phyloP scores from a whole-genome alignment of 2,329 filamentous ascomycete genomes.

The Colletotrichum sp. region DNA sequence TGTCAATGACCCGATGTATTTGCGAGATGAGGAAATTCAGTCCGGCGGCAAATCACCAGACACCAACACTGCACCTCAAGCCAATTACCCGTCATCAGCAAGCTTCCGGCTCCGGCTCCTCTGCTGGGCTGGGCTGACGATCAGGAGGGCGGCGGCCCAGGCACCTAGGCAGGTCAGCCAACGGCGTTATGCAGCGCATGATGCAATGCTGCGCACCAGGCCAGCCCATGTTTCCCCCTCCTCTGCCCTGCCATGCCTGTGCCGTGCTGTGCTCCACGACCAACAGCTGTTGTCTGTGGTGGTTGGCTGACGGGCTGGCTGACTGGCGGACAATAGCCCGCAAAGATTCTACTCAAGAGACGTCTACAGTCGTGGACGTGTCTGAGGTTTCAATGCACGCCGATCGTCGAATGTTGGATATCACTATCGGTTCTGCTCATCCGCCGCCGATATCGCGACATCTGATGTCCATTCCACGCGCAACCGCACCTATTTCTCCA shows the following conservation, averaged over 20 bases:
- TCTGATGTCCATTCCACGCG: constrained; percentile 13
- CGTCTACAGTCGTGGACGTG: not conserved
- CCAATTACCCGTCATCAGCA: not conserved
- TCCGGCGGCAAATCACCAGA: not conserved
- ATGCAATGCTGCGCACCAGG: constrained; percentile 17
- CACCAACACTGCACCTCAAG: not conserved
- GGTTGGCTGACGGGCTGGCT: not conserved
- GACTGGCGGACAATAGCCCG: not conserved
- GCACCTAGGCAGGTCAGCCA: not conserved
- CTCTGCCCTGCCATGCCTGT: not conserved
- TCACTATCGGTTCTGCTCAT: constrained; percentile 1
- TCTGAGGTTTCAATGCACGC: constrained; percentile 3
- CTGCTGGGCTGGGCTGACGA: not conserved
- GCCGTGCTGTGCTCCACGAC: not conserved
- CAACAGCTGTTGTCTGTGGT: not conserved
- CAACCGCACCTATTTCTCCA: not conserved
- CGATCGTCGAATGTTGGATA: not conserved
- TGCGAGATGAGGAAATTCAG: not conserved
- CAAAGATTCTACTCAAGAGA: not conserved
- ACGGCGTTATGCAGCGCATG: constrained; percentile 10
- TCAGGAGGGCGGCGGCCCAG: not conserved
- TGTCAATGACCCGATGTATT: not conserved
- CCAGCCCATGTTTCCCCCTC: not conserved
- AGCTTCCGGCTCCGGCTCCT: not conserved
- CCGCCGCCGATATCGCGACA: constrained; percentile 18